Percentiles rank a stretch among this genome's conserved stretches.
These are phyloP conservation scores for Chlamydomonas applanata DNA, from an alignment of 139 green algal genomes.

Conservation along the genomic window DNA sequence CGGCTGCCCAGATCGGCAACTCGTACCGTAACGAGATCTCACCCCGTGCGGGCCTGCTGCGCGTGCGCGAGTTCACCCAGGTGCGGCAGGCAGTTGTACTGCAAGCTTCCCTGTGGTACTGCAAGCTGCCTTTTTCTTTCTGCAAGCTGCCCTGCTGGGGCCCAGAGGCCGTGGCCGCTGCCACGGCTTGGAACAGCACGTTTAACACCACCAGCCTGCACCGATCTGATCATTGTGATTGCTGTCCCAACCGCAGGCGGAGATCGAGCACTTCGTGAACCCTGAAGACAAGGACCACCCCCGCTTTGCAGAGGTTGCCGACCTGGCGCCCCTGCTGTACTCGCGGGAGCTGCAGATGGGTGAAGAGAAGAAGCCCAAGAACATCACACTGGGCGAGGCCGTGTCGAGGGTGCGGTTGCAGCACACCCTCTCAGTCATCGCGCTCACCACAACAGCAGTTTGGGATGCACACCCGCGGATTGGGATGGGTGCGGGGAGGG, in stretches of 20 bases:
- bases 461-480: too few relatives aligned
- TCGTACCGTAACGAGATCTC: constrained; percentile 96
- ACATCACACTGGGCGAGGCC: constrained; percentile 80
- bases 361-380: constrained; percentile 80
- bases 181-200: not conserved
- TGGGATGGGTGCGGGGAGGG: not conserved
- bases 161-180: constrained; percentile 1
- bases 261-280: constrained; percentile 99
- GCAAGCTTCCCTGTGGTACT: too few relatives aligned
- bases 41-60: constrained; percentile 88
- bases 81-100: constrained; percentile 12
- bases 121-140: too few relatives aligned
- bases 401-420: constrained; percentile 58
- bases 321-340: constrained; percentile 88
- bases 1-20: constrained; percentile 95
- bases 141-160: too few relatives aligned
- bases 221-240: not conserved
- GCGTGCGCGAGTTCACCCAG: constrained; percentile 98
- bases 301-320: constrained; percentile 84
- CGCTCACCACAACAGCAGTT: not conserved
- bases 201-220: not conserved
- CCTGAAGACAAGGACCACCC: constrained; percentile 92
- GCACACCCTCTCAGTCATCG: not conserved
- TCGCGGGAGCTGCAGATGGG: constrained; percentile 82
- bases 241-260: constrained; percentile 63